Percentiles rank a stretch among this genome's conserved stretches.
Evolutionary conservation across 768 basidiomycete species (phyloP).

Genomic region (Suillus spraguei): DNA sequence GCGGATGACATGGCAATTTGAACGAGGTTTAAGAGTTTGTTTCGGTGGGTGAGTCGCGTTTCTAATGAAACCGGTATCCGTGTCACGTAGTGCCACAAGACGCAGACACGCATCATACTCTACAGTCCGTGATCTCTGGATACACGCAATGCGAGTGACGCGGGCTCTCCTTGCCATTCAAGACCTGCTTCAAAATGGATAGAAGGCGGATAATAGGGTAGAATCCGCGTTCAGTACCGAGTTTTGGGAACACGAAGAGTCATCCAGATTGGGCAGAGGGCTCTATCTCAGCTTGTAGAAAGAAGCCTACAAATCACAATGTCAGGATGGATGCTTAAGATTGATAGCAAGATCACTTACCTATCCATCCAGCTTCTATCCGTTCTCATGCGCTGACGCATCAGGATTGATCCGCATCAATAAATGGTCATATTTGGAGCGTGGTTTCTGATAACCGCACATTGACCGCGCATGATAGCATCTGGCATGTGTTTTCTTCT

Average conservation of each 20-base stretch:
- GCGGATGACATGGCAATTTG: slow-evolving; percentile 10
- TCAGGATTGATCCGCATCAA: slow-evolving; percentile 45
- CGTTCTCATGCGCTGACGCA: slow-evolving; percentile 75
- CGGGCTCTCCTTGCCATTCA: slow-evolving; percentile 61
- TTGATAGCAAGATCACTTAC: slow-evolving; percentile 54
- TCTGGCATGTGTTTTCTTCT: slow-evolving; percentile 62
- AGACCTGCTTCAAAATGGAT: slow-evolving; percentile 77
- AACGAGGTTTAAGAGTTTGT: slow-evolving; percentile 21
- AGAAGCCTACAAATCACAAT: slow-evolving; percentile 51
- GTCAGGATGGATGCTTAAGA: slow-evolving; percentile 4
- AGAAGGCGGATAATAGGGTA: slow-evolving; percentile 73
- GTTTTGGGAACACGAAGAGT: slow-evolving; percentile 24
- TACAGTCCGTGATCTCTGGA: slow-evolving; percentile 95
- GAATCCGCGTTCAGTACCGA: slow-evolving; percentile 39
- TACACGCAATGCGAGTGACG: slow-evolving; percentile 71
- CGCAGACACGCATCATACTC: slow-evolving; percentile 56
- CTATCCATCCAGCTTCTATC: slow-evolving; percentile 64
- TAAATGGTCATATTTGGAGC: not conserved
- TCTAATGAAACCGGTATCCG: slow-evolving; percentile 47
- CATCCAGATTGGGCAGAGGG: slow-evolving; percentile 68
- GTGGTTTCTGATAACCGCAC: slow-evolving; percentile 81
- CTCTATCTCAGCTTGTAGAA: slow-evolving; percentile 61
- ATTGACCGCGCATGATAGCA: slow-evolving; percentile 46
- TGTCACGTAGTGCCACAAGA: no score
- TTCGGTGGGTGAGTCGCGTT: slow-evolving; percentile 38